Base-by-base conservation (phyloP, 106 monocot species). In the Acorus gramineus region DNA sequence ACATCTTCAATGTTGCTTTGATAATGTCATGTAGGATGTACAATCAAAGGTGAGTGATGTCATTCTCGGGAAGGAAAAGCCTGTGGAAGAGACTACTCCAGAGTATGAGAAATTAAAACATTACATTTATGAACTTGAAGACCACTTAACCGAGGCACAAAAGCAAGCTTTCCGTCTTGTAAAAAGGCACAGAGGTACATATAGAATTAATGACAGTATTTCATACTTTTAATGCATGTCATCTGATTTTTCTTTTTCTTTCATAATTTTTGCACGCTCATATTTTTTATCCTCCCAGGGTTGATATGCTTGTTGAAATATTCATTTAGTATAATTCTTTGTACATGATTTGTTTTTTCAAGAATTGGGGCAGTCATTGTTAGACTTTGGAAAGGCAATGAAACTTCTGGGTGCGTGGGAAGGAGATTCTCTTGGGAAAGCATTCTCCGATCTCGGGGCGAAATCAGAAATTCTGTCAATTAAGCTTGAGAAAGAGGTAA, bases 31-130 rank as follows among this genome's bases (percentile, higher is more conserved):
- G 47, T 74, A 96, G 92, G 98, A 98, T 72, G 98, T 98, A 47
- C 92, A 89, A 63, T 75, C 98, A 61, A 98, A 81, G 72, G 98
- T 98, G 44, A 98, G 83, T 78, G 98, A 92, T 84, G 92, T 98
- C 57, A 92, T 98, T 76, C 73, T 92, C 58, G 98, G 98, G 43
- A 98, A 98, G 75, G 98, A 98, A 66, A 98, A 98, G 62, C 98
- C 98, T 45, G 82, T 92, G 11, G 98, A 98, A 71, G 98, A 98
- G 73, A 73, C 88, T 44, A 79, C 65, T 64, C 85, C 92, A 65
- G 98, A 98, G 68, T 98, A 92, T 74, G 98, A 98, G 74, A 98
- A 92, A 60, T 66, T 98, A 5, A 92, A 89, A 69, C 79, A 78
- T 72, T 98, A 98, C 64, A 81, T 98, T 28, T 98, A 69, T 74